Conservation (phyloP, 2,329 filamentous ascomycete genomes). For the Fusarium nygamai region DNA sequence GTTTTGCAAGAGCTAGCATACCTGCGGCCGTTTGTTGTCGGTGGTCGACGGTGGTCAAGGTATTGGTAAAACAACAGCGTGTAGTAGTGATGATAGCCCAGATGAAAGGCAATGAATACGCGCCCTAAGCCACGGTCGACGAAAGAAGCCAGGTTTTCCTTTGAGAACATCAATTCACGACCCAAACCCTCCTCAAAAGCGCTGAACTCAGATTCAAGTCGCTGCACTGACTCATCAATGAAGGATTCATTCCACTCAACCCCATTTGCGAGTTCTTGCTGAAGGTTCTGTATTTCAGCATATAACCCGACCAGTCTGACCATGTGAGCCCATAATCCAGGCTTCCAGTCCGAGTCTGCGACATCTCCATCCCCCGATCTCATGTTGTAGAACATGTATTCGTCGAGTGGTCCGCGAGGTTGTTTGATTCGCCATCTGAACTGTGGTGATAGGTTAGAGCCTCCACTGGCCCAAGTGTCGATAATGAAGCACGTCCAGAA, state of each 20-base stretch:
- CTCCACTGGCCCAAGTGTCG: constrained; percentile 49
- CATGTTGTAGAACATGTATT: constrained; percentile 39
- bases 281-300: constrained; percentile 46
- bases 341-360: constrained; percentile 29
- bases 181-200: constrained; percentile 40
- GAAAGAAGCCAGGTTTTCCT: constrained; percentile 42
- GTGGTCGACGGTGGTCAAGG: constrained; percentile 45
- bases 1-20: constrained; percentile 46
- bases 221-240: constrained; percentile 36
- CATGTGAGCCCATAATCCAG: constrained; percentile 49
- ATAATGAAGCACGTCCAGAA: constrained; percentile 50
- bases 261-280: constrained; percentile 42
- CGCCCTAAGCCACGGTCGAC: constrained; percentile 42
- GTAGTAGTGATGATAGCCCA: constrained; percentile 49
- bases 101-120: constrained; percentile 48
- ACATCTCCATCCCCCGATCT: constrained; percentile 36
- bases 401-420: constrained; percentile 45
- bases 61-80: constrained; percentile 49
- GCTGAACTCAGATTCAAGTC: constrained; percentile 33
- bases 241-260: constrained; percentile 44
- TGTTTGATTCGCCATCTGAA: constrained; percentile 32
- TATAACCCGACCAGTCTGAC: constrained; percentile 47
- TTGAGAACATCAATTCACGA: constrained; percentile 31
- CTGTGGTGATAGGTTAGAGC: constrained; percentile 42
- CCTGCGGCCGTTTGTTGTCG: constrained; percentile 42